A percentile compares a stretch with the other conserved stretches of the same genome.
Evolutionary conservation across 805 yeast species (phyloP).

Genomic region (Ogataea ramenticola): DNA sequence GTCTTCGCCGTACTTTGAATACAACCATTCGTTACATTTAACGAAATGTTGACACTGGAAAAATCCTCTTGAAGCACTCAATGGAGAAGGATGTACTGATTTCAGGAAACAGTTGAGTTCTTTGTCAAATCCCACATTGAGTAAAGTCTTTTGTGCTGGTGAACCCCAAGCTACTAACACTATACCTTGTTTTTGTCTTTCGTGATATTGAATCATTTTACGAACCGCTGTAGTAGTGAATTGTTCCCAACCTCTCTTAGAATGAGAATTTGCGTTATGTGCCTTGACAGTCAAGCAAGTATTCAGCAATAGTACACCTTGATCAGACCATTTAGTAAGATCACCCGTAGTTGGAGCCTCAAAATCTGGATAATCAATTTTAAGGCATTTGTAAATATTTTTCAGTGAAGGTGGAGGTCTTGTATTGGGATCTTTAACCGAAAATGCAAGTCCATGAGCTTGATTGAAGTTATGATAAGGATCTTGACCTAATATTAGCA

Average conservation of each 20-base stretch:
- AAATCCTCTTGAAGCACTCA: slow-evolving; percentile 84
- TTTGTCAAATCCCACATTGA: slow-evolving; percentile 20
- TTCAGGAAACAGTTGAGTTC: slow-evolving; percentile 45
- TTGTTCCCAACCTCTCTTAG: slow-evolving; percentile 85
- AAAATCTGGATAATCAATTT: slow-evolving; percentile 63
- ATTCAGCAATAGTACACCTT: slow-evolving; percentile 83
- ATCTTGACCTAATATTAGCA: slow-evolving; percentile 88
- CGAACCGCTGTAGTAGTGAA: slow-evolving; percentile 72
- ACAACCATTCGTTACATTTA: slow-evolving; percentile 73
- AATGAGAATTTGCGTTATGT: slow-evolving; percentile 89
- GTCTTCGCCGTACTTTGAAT: slow-evolving; percentile 27
- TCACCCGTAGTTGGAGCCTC: slow-evolving; percentile 56
- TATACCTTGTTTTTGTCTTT: slow-evolving; percentile 40
- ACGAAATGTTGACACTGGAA: slow-evolving; percentile 71
- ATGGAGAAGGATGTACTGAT: slow-evolving; percentile 91
- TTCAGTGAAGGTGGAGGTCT: slow-evolving; percentile 82
- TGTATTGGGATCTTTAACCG: slow-evolving; percentile 74
- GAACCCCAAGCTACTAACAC: slow-evolving; percentile 61
- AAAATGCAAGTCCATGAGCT: slow-evolving; percentile 95
- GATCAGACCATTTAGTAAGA: slow-evolving; percentile 74
- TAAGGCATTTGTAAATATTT: slow-evolving; percentile 78
- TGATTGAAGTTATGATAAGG: slow-evolving; percentile 91
- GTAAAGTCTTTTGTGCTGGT: slow-evolving; percentile 34
- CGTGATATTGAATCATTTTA: slow-evolving; percentile 41
- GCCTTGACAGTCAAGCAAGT: slow-evolving; percentile 88